These are phyloP conservation scores for Termitomyces sp. DNA, from an alignment of 768 basidiomycete genomes.

Conservation along the genomic window DNA sequence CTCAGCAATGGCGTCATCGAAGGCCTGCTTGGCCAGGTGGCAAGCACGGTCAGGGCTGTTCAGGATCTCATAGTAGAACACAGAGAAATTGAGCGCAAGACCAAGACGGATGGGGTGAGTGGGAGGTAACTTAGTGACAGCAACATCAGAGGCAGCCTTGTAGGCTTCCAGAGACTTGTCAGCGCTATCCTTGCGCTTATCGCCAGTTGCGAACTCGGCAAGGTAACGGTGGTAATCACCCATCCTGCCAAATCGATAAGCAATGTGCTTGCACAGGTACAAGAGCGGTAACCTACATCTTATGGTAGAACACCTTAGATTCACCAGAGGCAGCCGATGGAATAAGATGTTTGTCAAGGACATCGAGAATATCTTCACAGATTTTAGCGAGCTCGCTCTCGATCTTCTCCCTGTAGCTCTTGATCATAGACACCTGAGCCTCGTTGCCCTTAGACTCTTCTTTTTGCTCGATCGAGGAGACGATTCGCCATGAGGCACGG, in stretches of 20 bases:
- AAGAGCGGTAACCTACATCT: slow-evolving; percentile 61
- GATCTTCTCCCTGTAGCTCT: slow-evolving; percentile 96
- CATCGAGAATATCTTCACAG: slow-evolving; percentile 97
- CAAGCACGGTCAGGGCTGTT: slow-evolving; percentile 98
- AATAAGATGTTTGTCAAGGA: slow-evolving; percentile 96
- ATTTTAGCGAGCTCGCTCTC: slow-evolving; percentile 96
- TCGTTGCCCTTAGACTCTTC: slow-evolving; percentile 99
- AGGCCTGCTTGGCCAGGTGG: slow-evolving; percentile 98
- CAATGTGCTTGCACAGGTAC: background rate
- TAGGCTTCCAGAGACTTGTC: slow-evolving; percentile 97
- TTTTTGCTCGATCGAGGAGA: slow-evolving; percentile 98
- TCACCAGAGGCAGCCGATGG: slow-evolving; percentile 95
- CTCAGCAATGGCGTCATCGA: slow-evolving; percentile 98
- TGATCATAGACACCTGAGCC: slow-evolving; percentile 94
- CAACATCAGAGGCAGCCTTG: slow-evolving; percentile 97
- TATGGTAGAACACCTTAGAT: slow-evolving; percentile 99
- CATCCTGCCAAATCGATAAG: slow-evolving; percentile 60
- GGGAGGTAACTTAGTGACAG: slow-evolving; percentile 89
- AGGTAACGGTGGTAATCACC: slow-evolving; percentile 99
- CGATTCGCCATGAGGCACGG: slow-evolving; percentile 96
- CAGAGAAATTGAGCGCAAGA: slow-evolving; percentile 98
- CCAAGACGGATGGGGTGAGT: slow-evolving; percentile 99
- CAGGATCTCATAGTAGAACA: slow-evolving; percentile 99
- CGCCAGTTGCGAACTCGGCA: slow-evolving; percentile 96
- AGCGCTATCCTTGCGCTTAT: slow-evolving; percentile 94